These are phyloP conservation scores for Verticillium dahliae DNA, from an alignment of 2,329 filamentous ascomycete species.

Conservation along the genomic window DNA sequence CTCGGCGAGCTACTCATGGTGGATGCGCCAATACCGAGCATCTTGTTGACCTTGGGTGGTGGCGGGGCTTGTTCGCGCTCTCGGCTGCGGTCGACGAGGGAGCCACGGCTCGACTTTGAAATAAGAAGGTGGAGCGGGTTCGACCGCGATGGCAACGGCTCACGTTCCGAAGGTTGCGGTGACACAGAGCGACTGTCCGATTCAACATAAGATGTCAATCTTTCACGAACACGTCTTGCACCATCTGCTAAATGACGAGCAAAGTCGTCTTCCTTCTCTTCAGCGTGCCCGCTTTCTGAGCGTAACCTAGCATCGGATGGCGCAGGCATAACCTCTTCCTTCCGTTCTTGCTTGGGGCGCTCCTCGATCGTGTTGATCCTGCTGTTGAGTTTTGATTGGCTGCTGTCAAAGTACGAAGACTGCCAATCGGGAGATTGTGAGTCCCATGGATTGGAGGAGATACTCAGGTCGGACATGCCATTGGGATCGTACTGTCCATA, in stretches of 20 bases:
- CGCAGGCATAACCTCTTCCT: neutral
- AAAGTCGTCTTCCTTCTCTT: conserved; percentile 62
- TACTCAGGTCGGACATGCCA: conserved; percentile 22
- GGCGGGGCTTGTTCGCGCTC: conserved; percentile 33
- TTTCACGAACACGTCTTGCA: conserved; percentile 65
- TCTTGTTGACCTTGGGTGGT: conserved; percentile 51
- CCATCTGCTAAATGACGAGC: conserved; percentile 66
- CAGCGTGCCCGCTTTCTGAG: conserved; percentile 47
- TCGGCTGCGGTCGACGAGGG: conserved; percentile 45
- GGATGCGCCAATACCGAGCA: conserved; percentile 47
- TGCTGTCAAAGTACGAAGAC: conserved; percentile 5
- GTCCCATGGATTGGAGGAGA: conserved; percentile 38
- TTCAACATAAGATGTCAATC: conserved; percentile 62
- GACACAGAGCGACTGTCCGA: conserved; percentile 47
- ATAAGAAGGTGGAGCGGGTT: conserved; percentile 60
- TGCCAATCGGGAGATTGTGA: conserved; percentile 12
- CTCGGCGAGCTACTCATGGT: conserved; percentile 33
- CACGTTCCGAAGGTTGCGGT: conserved; percentile 27
- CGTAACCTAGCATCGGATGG: neutral
- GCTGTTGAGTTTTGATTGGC: conserved; percentile 1
- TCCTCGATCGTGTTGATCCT: neutral
- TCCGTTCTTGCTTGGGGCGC: neutral
- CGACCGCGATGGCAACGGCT: conserved; percentile 28
- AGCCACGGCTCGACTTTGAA: conserved; percentile 61
- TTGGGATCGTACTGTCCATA: conserved; percentile 21